Evolutionary conservation across 139 green algal genomes (phyloP).

Genomic region (Zygnema cylindricum): DNA sequence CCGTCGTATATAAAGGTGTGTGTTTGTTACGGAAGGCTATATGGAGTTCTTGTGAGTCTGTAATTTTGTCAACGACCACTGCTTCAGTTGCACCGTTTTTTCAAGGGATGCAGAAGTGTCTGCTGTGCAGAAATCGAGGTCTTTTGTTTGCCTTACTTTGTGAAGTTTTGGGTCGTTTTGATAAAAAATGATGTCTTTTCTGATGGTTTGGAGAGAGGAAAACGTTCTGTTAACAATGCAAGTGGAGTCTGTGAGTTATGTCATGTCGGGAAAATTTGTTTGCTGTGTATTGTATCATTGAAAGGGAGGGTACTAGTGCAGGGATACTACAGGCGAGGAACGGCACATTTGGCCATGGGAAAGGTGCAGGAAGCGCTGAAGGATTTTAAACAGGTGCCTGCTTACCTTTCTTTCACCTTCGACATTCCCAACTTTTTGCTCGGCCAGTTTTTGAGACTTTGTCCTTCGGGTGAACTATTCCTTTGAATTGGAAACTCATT

Average conservation of each 20-base stretch:
- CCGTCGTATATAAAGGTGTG: constrained; percentile 54
- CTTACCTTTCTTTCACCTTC: neutral
- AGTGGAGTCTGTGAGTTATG: too few relatives aligned
- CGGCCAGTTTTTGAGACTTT: neutral
- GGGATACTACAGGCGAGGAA: constrained; percentile 92
- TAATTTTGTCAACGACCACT: too few relatives aligned
- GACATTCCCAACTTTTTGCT: neutral
- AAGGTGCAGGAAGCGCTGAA: constrained; percentile 89
- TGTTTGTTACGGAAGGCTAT: neutral
- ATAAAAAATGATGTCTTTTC: too few relatives aligned
- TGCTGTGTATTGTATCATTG: too few relatives aligned
- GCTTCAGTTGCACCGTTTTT: too few relatives aligned
- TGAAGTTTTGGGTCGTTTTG: too few relatives aligned
- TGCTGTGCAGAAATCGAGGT: too few relatives aligned
- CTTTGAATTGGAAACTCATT: neutral
- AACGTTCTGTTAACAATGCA: too few relatives aligned
- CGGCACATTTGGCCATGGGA: constrained; percentile 85
- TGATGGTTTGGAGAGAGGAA: too few relatives aligned
- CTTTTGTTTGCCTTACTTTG: too few relatives aligned
- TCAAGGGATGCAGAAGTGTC: neutral
- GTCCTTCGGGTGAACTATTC: neutral
- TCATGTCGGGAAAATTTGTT: too few relatives aligned
- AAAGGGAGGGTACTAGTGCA: constrained; percentile 63
- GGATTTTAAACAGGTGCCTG: constrained; percentile 80
- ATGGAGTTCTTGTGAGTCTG: too few relatives aligned